These are phyloP conservation scores for Cercophora samala DNA, from an alignment of 495 filamentous ascomycete species.

Conservation along the genomic window DNA sequence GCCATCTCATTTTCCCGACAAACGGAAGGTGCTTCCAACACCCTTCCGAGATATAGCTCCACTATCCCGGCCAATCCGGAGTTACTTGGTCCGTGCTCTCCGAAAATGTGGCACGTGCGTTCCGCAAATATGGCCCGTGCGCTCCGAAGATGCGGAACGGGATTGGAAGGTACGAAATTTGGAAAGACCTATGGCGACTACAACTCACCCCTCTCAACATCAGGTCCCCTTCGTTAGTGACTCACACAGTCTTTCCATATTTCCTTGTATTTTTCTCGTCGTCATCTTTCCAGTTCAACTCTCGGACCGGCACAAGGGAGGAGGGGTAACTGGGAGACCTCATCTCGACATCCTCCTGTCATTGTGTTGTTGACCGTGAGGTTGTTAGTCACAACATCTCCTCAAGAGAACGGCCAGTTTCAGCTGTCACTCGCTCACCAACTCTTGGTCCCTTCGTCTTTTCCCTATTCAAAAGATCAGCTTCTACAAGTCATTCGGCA, in stretches of 20 bases:
- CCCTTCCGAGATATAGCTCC: background rate
- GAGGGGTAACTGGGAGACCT: background rate
- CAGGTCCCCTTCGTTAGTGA: background rate
- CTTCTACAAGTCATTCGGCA: background rate
- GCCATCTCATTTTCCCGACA: background rate
- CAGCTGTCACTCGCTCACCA: background rate
- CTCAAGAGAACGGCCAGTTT: background rate
- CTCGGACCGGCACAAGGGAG: background rate
- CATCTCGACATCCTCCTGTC: background rate
- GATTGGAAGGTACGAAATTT: background rate
- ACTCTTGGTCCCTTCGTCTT: background rate
- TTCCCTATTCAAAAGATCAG: background rate
- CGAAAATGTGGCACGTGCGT: too few species aligned
- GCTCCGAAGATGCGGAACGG: background rate
- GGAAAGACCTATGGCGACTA: background rate
- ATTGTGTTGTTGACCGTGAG: background rate
- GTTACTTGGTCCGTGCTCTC: too few species aligned
- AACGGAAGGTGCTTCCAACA: background rate
- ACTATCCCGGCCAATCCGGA: background rate
- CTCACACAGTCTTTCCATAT: background rate
- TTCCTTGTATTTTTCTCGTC: background rate
- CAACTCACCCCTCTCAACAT: background rate
- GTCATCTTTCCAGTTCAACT: background rate
- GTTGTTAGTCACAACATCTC: background rate
- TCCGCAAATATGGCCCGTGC: background rate